phyloP scores from a whole-genome alignment of 1,139 yeast genomes.

The Meyerozyma athensensis region DNA sequence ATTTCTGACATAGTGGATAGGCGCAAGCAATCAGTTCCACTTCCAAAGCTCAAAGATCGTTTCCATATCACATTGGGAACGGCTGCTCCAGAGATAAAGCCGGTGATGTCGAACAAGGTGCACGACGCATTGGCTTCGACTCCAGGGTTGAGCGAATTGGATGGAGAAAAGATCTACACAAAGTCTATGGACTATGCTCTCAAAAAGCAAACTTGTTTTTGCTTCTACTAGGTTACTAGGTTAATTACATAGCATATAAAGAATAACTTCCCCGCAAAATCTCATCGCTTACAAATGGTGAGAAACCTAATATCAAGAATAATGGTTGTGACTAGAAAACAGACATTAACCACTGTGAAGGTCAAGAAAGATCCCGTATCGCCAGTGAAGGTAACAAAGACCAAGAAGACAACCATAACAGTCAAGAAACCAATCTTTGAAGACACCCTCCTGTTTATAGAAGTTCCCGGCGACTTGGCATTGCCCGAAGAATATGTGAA shows the following conservation, averaged over 20 bases:
- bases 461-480: slow-evolving; percentile 20
- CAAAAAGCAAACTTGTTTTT: slow-evolving; percentile 18
- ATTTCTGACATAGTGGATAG: slow-evolving; percentile 24
- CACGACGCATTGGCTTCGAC: slow-evolving; percentile 11
- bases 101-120: slow-evolving; percentile 34
- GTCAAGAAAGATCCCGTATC: neutral
- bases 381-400: neutral
- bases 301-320: neutral
- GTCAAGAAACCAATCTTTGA: slow-evolving; percentile 17
- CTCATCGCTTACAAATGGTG: slow-evolving; percentile 1
- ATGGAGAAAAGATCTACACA: slow-evolving; percentile 4
- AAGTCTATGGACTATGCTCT: slow-evolving; percentile 18
- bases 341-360: neutral
- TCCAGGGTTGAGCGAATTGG: neutral
- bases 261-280: too few relatives aligned
- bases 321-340: neutral
- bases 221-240: slow-evolving; percentile 4
- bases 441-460: slow-evolving; percentile 23
- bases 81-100: slow-evolving; percentile 37
- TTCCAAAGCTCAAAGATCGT: slow-evolving; percentile 35
- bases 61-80: slow-evolving; percentile 83
- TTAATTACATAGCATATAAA: neutral
- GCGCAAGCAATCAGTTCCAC: slow-evolving; percentile 18
- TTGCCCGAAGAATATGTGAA: slow-evolving; percentile 39
- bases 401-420: neutral